phyloP scores from a whole-genome alignment of 2,329 filamentous ascomycete genomes.

The Ophiostoma perfectum region DNA sequence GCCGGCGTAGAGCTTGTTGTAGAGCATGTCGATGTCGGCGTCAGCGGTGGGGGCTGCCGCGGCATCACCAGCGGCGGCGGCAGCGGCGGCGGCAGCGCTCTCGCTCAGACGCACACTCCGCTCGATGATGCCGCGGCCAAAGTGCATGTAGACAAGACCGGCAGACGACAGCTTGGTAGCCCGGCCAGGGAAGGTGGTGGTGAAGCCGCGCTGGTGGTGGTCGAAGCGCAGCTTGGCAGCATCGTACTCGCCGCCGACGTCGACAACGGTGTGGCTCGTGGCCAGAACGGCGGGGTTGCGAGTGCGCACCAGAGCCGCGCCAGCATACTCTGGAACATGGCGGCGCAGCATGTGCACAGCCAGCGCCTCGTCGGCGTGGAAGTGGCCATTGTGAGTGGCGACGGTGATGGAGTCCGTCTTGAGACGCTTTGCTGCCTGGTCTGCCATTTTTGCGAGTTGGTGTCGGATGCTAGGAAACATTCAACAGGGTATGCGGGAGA shows the following conservation, averaged over 20 bases:
- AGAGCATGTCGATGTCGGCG: slow-evolving; percentile 67
- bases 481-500: background rate
- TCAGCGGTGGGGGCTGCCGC: slow-evolving; percentile 43
- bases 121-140: slow-evolving; percentile 77
- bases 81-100: slow-evolving; percentile 36
- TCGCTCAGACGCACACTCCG: slow-evolving; percentile 45
- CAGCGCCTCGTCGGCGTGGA: slow-evolving; percentile 96
- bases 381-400: slow-evolving; percentile 96
- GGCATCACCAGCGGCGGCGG: slow-evolving; percentile 36
- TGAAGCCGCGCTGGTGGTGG: slow-evolving; percentile 93
- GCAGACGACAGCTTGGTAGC: slow-evolving; percentile 88
- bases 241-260: slow-evolving; percentile 95
- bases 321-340: slow-evolving; percentile 68
- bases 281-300: slow-evolving; percentile 74
- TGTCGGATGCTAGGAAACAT: slow-evolving; percentile 38
- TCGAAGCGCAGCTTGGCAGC: slow-evolving; percentile 73
- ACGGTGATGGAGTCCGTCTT: slow-evolving; percentile 70
- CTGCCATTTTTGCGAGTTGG: slow-evolving; percentile 45
- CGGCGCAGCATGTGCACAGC: slow-evolving; percentile 92
- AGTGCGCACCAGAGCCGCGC: slow-evolving; percentile 73
- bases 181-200: slow-evolving; percentile 75
- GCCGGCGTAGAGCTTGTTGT: slow-evolving; percentile 82
- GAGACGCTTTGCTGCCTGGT: slow-evolving; percentile 73
- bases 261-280: slow-evolving; percentile 88
- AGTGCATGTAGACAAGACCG: slow-evolving; percentile 93